Evolutionary conservation across 1,139 yeast genomes (phyloP).

Genomic region (Yamadazyma taylorii): DNA sequence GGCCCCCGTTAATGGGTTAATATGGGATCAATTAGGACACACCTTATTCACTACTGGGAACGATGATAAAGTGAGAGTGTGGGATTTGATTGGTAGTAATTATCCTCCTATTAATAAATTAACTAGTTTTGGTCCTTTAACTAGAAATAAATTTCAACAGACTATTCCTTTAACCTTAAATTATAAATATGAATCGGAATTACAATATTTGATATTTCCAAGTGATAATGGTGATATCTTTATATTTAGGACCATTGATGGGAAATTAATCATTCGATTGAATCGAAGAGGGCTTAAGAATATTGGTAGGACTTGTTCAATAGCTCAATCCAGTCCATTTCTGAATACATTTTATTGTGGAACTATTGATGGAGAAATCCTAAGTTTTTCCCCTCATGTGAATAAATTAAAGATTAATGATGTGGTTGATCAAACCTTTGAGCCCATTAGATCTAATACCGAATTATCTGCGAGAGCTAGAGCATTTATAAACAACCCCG

Average conservation of each 20-base stretch:
- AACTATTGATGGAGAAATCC: constrained; percentile 57
- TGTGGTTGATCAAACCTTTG: constrained; percentile 9
- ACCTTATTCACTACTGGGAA: constrained; percentile 65
- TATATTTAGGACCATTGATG: constrained; percentile 61
- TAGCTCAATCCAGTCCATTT: constrained; percentile 49
- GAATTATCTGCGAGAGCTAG: background rate
- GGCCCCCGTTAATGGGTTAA: constrained; percentile 72
- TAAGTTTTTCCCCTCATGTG: constrained; percentile 48
- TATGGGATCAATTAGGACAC: constrained; percentile 67
- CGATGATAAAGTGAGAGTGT: constrained; percentile 73
- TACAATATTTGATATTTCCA: constrained; percentile 65
- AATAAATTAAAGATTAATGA: constrained; percentile 19
- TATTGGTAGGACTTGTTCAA: constrained; percentile 46
- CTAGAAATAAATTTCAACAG: constrained; percentile 62
- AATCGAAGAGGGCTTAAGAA: constrained; percentile 36
- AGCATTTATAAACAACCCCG: background rate
- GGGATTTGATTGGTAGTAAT: constrained; percentile 58
- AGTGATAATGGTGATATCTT: constrained; percentile 80
- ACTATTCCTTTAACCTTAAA: constrained; percentile 46
- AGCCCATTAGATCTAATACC: background rate
- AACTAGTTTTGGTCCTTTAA: constrained; percentile 75
- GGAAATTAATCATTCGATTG: constrained; percentile 57
- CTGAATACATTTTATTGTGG: constrained; percentile 51
- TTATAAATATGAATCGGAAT: constrained; percentile 46
- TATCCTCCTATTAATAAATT: constrained; percentile 58